Percentiles rank a stretch among this genome's conserved stretches.
Evolutionary conservation across 495 filamentous ascomycete genomes (phyloP).

Genomic region (Daldinia grandis): DNA sequence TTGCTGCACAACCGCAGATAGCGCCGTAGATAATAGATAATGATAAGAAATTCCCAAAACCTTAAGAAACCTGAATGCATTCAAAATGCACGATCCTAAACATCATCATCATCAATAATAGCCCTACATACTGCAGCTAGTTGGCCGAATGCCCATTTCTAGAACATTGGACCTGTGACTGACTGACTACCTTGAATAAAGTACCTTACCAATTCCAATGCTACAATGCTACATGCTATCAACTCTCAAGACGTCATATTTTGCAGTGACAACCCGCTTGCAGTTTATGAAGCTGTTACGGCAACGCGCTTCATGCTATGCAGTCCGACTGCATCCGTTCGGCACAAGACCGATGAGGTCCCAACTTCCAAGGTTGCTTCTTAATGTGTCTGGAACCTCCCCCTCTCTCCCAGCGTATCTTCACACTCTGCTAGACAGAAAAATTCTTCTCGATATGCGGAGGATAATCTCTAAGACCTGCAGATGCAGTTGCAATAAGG

Average conservation of each 20-base stretch:
- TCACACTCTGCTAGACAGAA: conserved; percentile 17
- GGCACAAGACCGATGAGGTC: conserved; percentile 8
- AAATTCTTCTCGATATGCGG: conserved; percentile 12
- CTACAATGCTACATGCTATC: not conserved
- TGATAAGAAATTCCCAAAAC: conserved; percentile 15
- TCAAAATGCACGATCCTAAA: not conserved
- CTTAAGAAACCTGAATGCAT: conserved; percentile 1
- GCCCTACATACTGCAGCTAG: conserved; percentile 22
- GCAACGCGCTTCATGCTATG: conserved; percentile 6
- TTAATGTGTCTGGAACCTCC: conserved; percentile 6
- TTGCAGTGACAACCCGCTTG: conserved; percentile 3
- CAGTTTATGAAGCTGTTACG: conserved; percentile 13
- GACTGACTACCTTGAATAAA: not conserved
- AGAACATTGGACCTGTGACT: conserved; percentile 1
- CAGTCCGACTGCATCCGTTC: not conserved
- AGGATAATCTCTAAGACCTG: conserved; percentile 17
- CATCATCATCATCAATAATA: conserved; percentile 26
- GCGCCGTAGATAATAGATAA: conserved; percentile 28
- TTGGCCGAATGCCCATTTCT: conserved; percentile 19
- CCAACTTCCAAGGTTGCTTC: too few species aligned
- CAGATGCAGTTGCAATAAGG: conserved; percentile 32
- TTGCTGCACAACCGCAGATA: conserved; percentile 35
- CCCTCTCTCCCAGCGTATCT: conserved; percentile 9
- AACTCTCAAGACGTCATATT: conserved; percentile 25
- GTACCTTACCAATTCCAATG: not conserved